These are phyloP conservation scores for Emmonsia crescens DNA, from an alignment of 2,329 filamentous ascomycete species.

Conservation along the genomic window DNA sequence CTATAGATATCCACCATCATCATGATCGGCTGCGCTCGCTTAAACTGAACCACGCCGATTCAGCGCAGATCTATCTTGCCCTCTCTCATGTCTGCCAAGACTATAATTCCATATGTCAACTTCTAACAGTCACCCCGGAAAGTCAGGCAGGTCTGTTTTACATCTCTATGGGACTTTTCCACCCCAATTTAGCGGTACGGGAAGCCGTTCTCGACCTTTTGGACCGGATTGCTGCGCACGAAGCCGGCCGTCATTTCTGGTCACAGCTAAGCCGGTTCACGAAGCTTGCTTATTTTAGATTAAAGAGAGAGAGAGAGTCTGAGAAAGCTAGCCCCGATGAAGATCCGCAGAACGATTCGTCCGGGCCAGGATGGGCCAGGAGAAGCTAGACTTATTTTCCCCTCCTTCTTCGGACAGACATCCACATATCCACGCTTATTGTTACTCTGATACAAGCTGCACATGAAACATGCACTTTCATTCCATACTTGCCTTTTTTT, in stretches of 20 bases:
- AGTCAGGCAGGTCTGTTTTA: conserved; percentile 85
- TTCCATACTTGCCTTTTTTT: background rate
- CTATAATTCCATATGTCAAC: conserved; percentile 75
- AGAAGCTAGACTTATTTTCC: conserved; percentile 12
- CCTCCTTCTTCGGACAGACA: background rate
- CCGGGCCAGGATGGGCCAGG: conserved; percentile 11
- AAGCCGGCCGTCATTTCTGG: conserved; percentile 92
- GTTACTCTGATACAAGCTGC: background rate
- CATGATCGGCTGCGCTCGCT: conserved; percentile 82
- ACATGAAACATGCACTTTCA: background rate
- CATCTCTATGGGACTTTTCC: conserved; percentile 79
- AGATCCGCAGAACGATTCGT: conserved; percentile 21
- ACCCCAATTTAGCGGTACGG: conserved; percentile 72
- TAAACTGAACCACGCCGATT: conserved; percentile 63
- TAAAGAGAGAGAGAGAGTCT: conserved; percentile 52
- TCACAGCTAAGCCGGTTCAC: conserved; percentile 73
- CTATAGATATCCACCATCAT: conserved; percentile 70
- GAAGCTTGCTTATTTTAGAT: conserved; percentile 71
- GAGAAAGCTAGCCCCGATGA: conserved; percentile 13
- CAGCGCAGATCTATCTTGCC: conserved; percentile 74
- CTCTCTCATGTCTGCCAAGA: conserved; percentile 64
- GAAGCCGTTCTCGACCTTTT: conserved; percentile 67
- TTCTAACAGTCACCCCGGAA: conserved; percentile 73
- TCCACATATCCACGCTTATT: background rate
- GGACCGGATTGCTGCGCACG: conserved; percentile 71